Evolutionary conservation across 371 early-diverging fungal species (phyloP).

Genomic region (Apophysomyces trapeziformis): DNA sequence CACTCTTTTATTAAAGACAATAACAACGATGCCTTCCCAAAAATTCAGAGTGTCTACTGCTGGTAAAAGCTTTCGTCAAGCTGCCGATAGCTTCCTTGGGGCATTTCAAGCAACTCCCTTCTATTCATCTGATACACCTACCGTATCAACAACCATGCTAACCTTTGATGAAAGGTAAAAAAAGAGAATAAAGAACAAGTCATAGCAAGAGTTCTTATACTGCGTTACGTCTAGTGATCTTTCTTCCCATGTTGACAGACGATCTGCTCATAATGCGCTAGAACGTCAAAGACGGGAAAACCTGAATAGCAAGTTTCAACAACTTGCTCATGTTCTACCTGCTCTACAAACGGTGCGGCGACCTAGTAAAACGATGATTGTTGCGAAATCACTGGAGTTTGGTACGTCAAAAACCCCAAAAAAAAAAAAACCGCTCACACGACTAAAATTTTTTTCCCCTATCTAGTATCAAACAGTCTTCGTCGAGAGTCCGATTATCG

Average conservation of each 20-base stretch:
- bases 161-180: constrained; percentile 5
- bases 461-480: constrained; percentile 29
- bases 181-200: neutral
- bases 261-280: constrained; percentile 81
- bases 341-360: constrained; percentile 73
- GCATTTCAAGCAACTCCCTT: constrained; percentile 13
- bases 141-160: neutral
- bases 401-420: constrained; percentile 27
- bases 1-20: constrained; percentile 5
- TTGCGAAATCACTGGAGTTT: constrained; percentile 73
- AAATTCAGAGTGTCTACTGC: constrained; percentile 22
- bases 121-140: neutral
- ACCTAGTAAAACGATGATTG: constrained; percentile 82
- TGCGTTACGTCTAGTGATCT: constrained; percentile 12
- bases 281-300: constrained; percentile 83
- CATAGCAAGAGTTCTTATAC: neutral
- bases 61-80: constrained; percentile 19
- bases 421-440: neutral
- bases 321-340: constrained; percentile 77
- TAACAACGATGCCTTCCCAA: constrained; percentile 21
- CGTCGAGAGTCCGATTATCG: constrained; percentile 30
- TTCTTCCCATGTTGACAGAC: constrained; percentile 22
- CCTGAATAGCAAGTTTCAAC: constrained; percentile 76
- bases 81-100: constrained; percentile 20
- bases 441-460: neutral